Evolutionary conservation across 2,329 filamentous ascomycete species (phyloP).

Genomic region (Penicillium sp.): DNA sequence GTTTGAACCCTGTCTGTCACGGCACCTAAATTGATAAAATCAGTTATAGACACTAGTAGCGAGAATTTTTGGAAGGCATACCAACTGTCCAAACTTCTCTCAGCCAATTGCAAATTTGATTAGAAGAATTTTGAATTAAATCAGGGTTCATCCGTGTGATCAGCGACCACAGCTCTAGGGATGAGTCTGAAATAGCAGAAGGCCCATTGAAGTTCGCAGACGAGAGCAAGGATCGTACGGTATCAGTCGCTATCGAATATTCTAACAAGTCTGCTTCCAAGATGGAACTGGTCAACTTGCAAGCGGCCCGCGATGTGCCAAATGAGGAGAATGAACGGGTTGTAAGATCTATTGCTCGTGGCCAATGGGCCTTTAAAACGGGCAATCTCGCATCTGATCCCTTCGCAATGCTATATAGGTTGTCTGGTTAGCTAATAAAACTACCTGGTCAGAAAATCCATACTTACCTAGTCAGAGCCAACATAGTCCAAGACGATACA

Average conservation of each 20-base stretch:
- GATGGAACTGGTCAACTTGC: constrained; percentile 69
- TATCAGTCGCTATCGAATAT: constrained; percentile 66
- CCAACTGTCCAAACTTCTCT: constrained; percentile 80
- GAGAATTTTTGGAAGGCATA: constrained; percentile 44
- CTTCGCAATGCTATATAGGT: constrained; percentile 32
- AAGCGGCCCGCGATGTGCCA: constrained; percentile 73
- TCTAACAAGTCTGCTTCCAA: constrained; percentile 66
- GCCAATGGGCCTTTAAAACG: constrained; percentile 60
- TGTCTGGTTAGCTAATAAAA: constrained; percentile 8
- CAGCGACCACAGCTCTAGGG: constrained; percentile 69
- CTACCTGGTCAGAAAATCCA: background rate
- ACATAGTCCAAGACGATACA: constrained; percentile 77
- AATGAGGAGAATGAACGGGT: constrained; percentile 69
- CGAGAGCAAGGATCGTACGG: constrained; percentile 70
- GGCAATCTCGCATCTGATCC: constrained; percentile 37
- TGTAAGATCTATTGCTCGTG: constrained; percentile 72
- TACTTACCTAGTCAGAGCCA: constrained; percentile 75
- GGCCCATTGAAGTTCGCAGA: constrained; percentile 82
- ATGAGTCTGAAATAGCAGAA: constrained; percentile 74
- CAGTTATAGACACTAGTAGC: constrained; percentile 6
- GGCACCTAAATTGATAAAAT: constrained; percentile 43
- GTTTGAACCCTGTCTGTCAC: constrained; percentile 65
- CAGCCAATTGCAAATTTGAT: constrained; percentile 77
- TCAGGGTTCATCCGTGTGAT: constrained; percentile 69
- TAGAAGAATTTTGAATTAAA: constrained; percentile 65